These are phyloP conservation scores for Cercospora brassicicola DNA, from an alignment of 2,329 filamentous ascomycete genomes.

Conservation along the genomic window DNA sequence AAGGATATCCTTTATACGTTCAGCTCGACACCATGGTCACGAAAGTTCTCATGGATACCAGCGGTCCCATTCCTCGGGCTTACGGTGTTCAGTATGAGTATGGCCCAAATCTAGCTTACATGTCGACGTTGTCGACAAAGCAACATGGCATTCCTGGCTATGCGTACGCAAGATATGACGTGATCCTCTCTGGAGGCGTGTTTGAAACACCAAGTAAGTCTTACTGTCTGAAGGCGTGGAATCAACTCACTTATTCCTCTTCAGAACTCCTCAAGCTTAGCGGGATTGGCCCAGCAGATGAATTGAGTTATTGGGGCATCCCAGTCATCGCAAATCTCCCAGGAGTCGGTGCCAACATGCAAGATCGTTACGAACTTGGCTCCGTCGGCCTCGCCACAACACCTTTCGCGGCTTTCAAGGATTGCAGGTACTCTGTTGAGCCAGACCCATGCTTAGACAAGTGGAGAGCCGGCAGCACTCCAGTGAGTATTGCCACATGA, in stretches of 20 bases:
- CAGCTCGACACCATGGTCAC: constrained; percentile 63
- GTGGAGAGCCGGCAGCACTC: constrained; percentile 36
- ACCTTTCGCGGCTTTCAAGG: constrained; percentile 10
- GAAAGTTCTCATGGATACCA: constrained; percentile 64
- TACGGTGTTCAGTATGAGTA: constrained; percentile 45
- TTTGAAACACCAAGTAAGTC: constrained; percentile 53
- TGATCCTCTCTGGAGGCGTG: constrained; percentile 52
- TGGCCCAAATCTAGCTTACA: constrained; percentile 40
- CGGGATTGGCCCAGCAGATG: constrained; percentile 58
- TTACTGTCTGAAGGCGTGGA: no score
- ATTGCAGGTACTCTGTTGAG: constrained; percentile 30
- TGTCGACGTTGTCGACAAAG: constrained; percentile 38
- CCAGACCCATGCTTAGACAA: constrained; percentile 45
- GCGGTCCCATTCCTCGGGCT: constrained; percentile 48
- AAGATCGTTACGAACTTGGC: constrained; percentile 60
- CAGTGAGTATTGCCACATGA: constrained; percentile 12
- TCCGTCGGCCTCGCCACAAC: constrained; percentile 38
- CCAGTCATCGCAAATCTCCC: constrained; percentile 56
- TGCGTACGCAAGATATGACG: constrained; percentile 45
- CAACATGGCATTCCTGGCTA: constrained; percentile 43
- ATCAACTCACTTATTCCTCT: no score
- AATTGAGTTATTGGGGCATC: constrained; percentile 57
- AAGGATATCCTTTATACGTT: constrained; percentile 58
- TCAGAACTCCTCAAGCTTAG: constrained; percentile 62
- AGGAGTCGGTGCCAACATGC: constrained; percentile 63